Evolutionary conservation across 306 rosid species (phyloP), one percentile per base, ranked within the genome.

Genomic region (Quercus variabilis): DNA sequence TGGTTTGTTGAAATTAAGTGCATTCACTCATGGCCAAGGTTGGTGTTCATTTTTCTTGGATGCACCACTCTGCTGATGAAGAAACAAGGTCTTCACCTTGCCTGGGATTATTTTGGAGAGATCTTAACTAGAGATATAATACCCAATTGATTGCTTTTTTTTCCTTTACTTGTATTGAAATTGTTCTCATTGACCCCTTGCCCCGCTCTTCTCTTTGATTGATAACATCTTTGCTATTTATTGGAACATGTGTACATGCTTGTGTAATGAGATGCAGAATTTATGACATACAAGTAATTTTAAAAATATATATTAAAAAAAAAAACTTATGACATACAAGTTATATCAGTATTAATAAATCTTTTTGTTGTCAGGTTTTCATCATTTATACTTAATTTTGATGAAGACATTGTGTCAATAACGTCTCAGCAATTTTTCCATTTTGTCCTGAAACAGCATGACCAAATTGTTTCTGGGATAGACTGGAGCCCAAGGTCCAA

Each of bases 401-500:
- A 58, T 78, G 46, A 69, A 75, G 58, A 75, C 26, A 76, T 71
- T 76, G 59, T 82, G 60, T 73, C 51, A 30, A 30, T 87, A 69
- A 69, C 74, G 74, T 75, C 67, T 75, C 31, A 57, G 60, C 21
- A 64, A 69, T 65, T 83, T 82, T 56, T 57, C 8, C 43, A 21
- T 43, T 28, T 28, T 75, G 52, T 60, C 64, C 26, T 77, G 57
- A 85, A 31, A 23, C 96, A 95, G 99, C 98, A 95, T 81, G 99
- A 95, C 88, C 99, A 95, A 87, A 84, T 95, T 82, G 72, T 95
- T 78, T 91, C 94, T 71, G 98, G 94, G 76, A 88, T 95, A 72
- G 99, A 93, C 84, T 95, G 99, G 99, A 93, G 98, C 73, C 71
- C 87, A 33, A 90, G 78, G 76, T 88, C 97, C 73, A 96, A 96